These are phyloP conservation scores for Polyplosphaeria fusca DNA, from an alignment of 495 filamentous ascomycete species.

Conservation along the genomic window DNA sequence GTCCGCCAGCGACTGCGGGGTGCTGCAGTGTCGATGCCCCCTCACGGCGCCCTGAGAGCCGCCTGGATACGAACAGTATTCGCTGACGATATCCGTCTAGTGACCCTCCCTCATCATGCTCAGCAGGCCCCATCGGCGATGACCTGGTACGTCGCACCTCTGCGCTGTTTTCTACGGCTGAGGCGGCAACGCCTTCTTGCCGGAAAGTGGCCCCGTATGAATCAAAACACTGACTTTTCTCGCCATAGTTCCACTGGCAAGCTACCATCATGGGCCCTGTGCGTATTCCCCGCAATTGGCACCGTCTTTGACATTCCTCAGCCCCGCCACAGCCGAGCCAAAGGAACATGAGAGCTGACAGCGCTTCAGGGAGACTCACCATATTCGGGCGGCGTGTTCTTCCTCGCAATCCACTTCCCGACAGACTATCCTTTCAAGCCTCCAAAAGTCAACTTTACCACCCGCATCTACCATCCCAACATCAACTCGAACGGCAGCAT, in stretches of 20 bases:
- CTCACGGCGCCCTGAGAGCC: slow-evolving; percentile 7
- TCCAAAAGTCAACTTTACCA: slow-evolving; percentile 99
- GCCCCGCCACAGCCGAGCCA: slow-evolving; percentile 1
- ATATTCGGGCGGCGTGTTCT: slow-evolving; percentile 97
- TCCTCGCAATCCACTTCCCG: slow-evolving; percentile 96
- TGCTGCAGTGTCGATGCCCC: slow-evolving; percentile 5
- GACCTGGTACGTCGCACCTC: slow-evolving; percentile 74
- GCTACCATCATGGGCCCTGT: slow-evolving; percentile 99
- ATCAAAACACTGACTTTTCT: slow-evolving; percentile 2
- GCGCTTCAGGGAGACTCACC: slow-evolving; percentile 74
- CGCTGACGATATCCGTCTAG: slow-evolving; percentile 54
- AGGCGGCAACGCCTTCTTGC: slow-evolving; percentile 13
- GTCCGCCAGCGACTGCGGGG: slow-evolving; percentile 33
- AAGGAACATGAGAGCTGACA: slow-evolving; percentile 14
- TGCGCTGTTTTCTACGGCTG: slow-evolving; percentile 16
- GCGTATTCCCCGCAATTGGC: slow-evolving; percentile 49
- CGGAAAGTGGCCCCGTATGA: neutral
- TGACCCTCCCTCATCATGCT: slow-evolving; percentile 98
- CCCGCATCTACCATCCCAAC: slow-evolving; percentile 98
- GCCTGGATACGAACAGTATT: slow-evolving; percentile 14
- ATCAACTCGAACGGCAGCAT: slow-evolving; percentile 99
- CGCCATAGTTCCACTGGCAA: slow-evolving; percentile 94
- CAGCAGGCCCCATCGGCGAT: slow-evolving; percentile 92
- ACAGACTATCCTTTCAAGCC: slow-evolving; percentile 99
- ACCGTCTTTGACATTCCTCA: neutral